Conservation (phyloP, 352 stramenopile genomes). For the Phytophthora hibernalis region DNA sequence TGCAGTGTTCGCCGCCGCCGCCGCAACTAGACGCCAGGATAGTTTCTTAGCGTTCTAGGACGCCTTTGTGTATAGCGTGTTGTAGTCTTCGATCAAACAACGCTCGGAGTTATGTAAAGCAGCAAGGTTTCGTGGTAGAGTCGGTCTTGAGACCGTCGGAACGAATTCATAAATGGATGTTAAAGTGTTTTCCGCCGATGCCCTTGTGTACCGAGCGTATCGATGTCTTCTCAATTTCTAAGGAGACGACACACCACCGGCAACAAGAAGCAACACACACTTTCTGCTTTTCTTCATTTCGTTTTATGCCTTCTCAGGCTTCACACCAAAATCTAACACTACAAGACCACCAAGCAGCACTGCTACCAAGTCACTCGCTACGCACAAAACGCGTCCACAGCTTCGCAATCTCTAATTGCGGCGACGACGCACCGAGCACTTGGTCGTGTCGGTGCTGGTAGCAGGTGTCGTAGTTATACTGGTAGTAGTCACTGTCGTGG, state of each 20-base stretch:
- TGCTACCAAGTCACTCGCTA: not conserved
- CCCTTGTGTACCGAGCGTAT: not conserved
- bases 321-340: constrained; percentile 33
- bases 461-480: constrained; percentile 5
- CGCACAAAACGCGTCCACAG: constrained; percentile 9
- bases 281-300: not conserved
- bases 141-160: constrained; percentile 7
- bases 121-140: constrained; percentile 19
- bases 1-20: constrained; percentile 31
- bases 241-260: not conserved
- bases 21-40: constrained; percentile 28
- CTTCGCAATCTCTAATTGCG: constrained; percentile 1
- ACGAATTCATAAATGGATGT: constrained; percentile 27
- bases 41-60: constrained; percentile 14
- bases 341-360: not conserved
- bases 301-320: not conserved
- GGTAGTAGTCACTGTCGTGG: constrained; percentile 11
- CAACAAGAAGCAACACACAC: not conserved
- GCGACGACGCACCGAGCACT: constrained; percentile 19
- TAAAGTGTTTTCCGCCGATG: constrained; percentile 10
- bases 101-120: constrained; percentile 22
- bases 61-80: constrained; percentile 10
- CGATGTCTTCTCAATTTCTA: no score
- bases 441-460: constrained; percentile 15
- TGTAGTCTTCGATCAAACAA: constrained; percentile 13